A percentile compares a stretch with the other conserved stretches of the same genome.
Evolutionary conservation across 2,329 filamentous ascomycete species (phyloP).

Genomic region (Colletotrichum nymphaeae): DNA sequence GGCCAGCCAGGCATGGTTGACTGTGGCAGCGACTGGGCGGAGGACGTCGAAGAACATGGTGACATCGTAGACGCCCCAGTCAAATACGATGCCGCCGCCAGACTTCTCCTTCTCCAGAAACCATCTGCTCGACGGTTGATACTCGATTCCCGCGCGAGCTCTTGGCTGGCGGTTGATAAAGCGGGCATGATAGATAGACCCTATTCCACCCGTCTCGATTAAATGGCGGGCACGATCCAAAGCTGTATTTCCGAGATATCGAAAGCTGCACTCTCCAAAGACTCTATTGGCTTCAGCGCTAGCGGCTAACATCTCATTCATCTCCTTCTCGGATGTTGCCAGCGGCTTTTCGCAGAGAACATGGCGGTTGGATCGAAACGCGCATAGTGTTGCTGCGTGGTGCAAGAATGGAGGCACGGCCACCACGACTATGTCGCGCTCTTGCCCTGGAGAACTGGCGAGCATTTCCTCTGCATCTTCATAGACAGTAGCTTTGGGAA

Average conservation of each 20-base stretch:
- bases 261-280: neutral
- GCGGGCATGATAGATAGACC: neutral
- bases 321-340: neutral
- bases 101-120: slow-evolving; percentile 2
- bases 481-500: neutral
- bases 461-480: neutral
- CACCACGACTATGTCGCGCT: neutral
- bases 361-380: slow-evolving; percentile 10
- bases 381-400: neutral
- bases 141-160: neutral
- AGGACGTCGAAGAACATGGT: slow-evolving; percentile 28
- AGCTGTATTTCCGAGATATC: neutral
- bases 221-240: neutral
- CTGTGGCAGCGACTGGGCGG: neutral
- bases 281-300: neutral
- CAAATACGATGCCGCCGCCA: slow-evolving; percentile 1
- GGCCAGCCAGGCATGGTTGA: slow-evolving; percentile 10
- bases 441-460: neutral
- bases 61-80: slow-evolving; percentile 26
- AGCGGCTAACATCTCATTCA: slow-evolving; percentile 17
- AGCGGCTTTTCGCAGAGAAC: slow-evolving; percentile 28
- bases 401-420: neutral
- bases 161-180: neutral
- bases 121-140: neutral
- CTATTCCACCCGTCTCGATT: neutral